phyloP scores from a whole-genome alignment of 257 asterid species.

The Solanum lycopersicoides region DNA sequence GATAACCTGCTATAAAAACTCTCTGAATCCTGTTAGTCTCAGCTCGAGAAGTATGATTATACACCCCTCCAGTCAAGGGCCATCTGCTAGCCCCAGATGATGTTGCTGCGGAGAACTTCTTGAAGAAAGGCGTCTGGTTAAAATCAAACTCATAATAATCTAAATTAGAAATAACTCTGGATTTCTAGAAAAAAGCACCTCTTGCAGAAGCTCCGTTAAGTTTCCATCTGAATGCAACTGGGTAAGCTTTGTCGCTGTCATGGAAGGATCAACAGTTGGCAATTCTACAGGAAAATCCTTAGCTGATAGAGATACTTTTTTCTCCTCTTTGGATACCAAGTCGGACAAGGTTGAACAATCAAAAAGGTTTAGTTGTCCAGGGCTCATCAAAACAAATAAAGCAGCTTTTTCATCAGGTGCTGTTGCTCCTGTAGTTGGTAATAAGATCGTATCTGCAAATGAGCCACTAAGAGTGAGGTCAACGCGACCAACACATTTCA shows the following conservation, averaged over 20 bases:
- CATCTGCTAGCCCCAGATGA: conserved; percentile 36
- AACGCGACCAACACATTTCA: conserved; percentile 54
- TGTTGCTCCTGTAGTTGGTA: conserved; percentile 42
- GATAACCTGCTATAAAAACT: conserved; percentile 69
- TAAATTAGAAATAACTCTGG: background rate
- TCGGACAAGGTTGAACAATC: conserved; percentile 36
- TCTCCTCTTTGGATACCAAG: conserved; percentile 24
- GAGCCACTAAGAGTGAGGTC: conserved; percentile 72
- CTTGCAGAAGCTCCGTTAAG: background rate
- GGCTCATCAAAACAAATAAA: conserved; percentile 59
- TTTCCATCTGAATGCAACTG: conserved; percentile 28
- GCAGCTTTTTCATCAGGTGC: conserved; percentile 30
- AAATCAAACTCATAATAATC: background rate
- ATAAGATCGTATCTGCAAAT: conserved; percentile 67
- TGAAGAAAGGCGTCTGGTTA: conserved; percentile 31
- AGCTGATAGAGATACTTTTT: conserved; percentile 30
- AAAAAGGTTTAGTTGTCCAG: conserved; percentile 56
- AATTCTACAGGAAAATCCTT: conserved; percentile 47
- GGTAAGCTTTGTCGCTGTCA: conserved; percentile 56
- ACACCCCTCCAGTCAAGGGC: conserved; percentile 75
- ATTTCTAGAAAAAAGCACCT: conserved; percentile 33
- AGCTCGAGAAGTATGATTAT: conserved; percentile 36
- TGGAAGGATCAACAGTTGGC: conserved; percentile 59
- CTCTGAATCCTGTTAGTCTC: conserved; percentile 39
- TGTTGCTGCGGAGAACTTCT: conserved; percentile 17